A percentile compares a stretch with the other conserved stretches of the same genome.
These are phyloP conservation scores for Epicoccum nigrum DNA, from an alignment of 2,329 filamentous ascomycete genomes.

Conservation along the genomic window DNA sequence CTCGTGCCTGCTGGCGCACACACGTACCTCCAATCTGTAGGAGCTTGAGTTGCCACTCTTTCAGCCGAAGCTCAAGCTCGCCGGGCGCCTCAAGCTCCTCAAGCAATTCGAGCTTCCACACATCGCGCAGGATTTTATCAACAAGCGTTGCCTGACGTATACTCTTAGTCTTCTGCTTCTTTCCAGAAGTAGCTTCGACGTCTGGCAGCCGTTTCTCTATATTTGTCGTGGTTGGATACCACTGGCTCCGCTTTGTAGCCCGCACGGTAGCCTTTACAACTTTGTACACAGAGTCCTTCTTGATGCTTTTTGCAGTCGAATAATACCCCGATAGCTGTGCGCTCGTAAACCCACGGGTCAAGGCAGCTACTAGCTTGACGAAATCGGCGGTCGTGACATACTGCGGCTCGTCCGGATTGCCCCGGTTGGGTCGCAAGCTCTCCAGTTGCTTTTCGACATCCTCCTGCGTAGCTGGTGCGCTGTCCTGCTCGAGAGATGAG, in stretches of 20 bases:
- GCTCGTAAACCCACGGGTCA: conserved; percentile 37
- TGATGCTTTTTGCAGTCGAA: conserved; percentile 32
- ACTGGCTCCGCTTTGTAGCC: conserved; percentile 34
- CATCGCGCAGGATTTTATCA: conserved; percentile 42
- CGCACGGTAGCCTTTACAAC: conserved; percentile 25
- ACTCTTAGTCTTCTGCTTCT: conserved; percentile 9
- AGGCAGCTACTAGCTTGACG: conserved; percentile 28
- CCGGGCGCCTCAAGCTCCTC: conserved; percentile 46
- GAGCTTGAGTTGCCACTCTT: conserved; percentile 42
- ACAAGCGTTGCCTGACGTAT: conserved; percentile 40
- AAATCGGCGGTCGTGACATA: conserved; percentile 39
- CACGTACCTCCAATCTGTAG: conserved; percentile 35
- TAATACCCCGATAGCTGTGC: conserved; percentile 42
- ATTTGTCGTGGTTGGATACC: conserved; percentile 36
- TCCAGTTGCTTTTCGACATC: conserved; percentile 42
- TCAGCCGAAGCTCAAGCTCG: conserved; percentile 43
- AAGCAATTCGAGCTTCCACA: conserved; percentile 42
- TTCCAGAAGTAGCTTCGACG: conserved; percentile 17
- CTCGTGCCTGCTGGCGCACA: not conserved
- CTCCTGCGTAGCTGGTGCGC: conserved; percentile 26
- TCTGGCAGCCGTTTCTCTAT: conserved; percentile 35
- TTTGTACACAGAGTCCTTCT: conserved; percentile 20
- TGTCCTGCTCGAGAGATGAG: conserved; percentile 36
- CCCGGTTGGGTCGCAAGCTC: conserved; percentile 35
- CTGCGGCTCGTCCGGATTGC: conserved; percentile 29